Evolutionary conservation across 192 early-diverging fungal genomes (phyloP).

Genomic region (Diversispora eburnea): DNA sequence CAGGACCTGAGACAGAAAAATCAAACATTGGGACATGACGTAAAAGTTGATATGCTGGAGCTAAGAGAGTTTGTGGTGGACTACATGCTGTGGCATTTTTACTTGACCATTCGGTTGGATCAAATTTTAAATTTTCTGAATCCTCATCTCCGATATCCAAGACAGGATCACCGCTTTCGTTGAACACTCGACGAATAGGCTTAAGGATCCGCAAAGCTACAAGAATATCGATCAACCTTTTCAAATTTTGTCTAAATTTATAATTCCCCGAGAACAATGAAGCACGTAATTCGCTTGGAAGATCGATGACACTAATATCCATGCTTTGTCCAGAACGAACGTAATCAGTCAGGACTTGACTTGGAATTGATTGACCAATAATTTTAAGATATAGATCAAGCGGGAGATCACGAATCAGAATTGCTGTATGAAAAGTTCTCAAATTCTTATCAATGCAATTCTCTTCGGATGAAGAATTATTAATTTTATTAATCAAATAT

Average conservation of each 20-base stretch:
- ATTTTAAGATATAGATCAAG: constrained; percentile 37
- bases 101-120: neutral
- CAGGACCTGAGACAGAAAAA: constrained; percentile 24
- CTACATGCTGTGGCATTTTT: neutral
- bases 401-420: constrained; percentile 32
- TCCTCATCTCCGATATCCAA: neutral
- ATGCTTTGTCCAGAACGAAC: constrained; percentile 25
- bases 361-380: constrained; percentile 32
- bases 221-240: constrained; percentile 30
- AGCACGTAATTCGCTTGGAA: constrained; percentile 9
- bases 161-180: constrained; percentile 13
- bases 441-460: constrained; percentile 5
- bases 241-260: constrained; percentile 25
- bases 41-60: constrained; percentile 27
- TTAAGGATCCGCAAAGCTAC: constrained; percentile 27
- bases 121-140: neutral
- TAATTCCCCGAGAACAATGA: constrained; percentile 27
- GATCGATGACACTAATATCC: constrained; percentile 4
- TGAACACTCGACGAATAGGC: constrained; percentile 9
- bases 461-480: neutral
- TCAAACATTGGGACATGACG: constrained; percentile 27
- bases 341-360: constrained; percentile 25
- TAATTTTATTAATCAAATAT: constrained; percentile 35
- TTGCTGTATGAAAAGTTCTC: constrained; percentile 30
- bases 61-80: constrained; percentile 13